phyloP scores from a whole-genome alignment of 768 basidiomycete genomes.

The Cystobasidium ongulense region DNA sequence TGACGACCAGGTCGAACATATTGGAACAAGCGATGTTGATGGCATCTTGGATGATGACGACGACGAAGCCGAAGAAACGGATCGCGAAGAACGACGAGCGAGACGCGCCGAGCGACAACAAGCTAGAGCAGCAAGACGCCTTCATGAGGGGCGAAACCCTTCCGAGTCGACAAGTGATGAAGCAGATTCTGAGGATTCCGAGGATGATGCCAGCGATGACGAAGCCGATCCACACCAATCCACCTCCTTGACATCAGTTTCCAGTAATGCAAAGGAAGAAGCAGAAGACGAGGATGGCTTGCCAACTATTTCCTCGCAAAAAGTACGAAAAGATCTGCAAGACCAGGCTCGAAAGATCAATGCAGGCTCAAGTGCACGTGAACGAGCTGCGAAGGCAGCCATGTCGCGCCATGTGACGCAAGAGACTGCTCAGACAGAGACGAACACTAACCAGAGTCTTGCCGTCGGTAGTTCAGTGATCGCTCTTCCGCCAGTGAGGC shows the following conservation, averaged over 20 bases:
- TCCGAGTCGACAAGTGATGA: not conserved
- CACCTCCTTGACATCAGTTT: not conserved
- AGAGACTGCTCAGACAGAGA: not conserved
- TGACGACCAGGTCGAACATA: not conserved
- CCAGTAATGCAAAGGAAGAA: not conserved
- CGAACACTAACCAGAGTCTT: no score
- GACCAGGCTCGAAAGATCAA: not conserved
- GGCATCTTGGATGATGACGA: not conserved
- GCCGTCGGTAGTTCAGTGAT: no score
- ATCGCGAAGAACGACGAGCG: not conserved
- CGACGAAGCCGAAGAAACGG: constrained; percentile 19
- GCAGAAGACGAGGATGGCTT: constrained; percentile 2
- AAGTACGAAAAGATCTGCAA: not conserved
- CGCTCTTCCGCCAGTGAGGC: no score
- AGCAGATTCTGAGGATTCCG: not conserved
- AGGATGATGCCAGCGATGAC: not conserved
- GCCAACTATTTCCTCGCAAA: not conserved
- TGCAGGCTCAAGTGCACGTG: not conserved
- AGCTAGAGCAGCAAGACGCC: not conserved
- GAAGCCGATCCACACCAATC: not conserved
- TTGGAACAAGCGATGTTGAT: not conserved
- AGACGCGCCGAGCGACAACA: not conserved
- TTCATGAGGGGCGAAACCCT: no score
- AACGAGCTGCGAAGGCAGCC: not conserved
- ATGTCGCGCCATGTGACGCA: not conserved